These are phyloP conservation scores for Musa itinerans DNA, from an alignment of 176 grass and related monocot species.

Conservation along the genomic window DNA sequence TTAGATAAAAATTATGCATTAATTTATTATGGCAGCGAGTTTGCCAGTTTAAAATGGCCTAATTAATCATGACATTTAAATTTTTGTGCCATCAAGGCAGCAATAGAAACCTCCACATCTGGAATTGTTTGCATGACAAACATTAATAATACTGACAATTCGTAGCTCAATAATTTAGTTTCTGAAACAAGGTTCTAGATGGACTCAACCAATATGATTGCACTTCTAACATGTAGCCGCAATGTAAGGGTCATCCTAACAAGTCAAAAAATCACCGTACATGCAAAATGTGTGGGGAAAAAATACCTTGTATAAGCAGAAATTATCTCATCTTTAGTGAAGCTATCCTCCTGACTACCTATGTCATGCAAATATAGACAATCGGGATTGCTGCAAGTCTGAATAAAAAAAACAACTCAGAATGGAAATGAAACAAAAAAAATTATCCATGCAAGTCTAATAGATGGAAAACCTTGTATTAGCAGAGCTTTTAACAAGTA, in stretches of 20 bases:
- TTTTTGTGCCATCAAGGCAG: too few relatives aligned
- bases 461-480: background rate
- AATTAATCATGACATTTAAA: too few relatives aligned
- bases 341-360: constrained; percentile 93
- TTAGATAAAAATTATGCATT: too few relatives aligned
- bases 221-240: too few relatives aligned
- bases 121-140: too few relatives aligned
- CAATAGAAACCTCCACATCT: too few relatives aligned
- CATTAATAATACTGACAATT: too few relatives aligned
- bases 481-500: constrained; percentile 7
- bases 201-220: too few relatives aligned
- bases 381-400: constrained; percentile 97
- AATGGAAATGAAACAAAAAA: constrained; percentile 2
- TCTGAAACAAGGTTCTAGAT: too few relatives aligned
- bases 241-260: background rate
- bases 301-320: constrained; percentile 95
- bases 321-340: constrained; percentile 98
- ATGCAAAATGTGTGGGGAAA: background rate
- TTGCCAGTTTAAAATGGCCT: too few relatives aligned
- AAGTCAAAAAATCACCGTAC: background rate
- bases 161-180: too few relatives aligned
- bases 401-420: constrained; percentile 25
- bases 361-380: constrained; percentile 99
- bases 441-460: background rate
- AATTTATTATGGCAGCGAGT: too few relatives aligned